Evolutionary conservation across 805 yeast genomes (phyloP).

Genomic region (Vanderwaltozyma yarrowii): DNA sequence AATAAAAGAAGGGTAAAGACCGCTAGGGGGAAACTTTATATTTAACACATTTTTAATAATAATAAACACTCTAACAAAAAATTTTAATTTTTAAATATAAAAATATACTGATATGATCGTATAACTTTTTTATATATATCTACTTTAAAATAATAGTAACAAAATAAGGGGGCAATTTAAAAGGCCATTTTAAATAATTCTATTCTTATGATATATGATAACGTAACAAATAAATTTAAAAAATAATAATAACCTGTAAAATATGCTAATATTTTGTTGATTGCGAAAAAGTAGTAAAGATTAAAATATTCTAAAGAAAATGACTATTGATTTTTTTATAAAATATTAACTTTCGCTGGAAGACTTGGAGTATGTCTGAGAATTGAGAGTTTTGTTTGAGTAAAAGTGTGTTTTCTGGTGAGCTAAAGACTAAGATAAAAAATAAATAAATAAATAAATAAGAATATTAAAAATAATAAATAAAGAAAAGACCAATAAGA

Average conservation of each 20-base stretch:
- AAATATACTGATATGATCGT: no score
- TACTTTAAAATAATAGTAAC: not conserved
- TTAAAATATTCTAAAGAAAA: not conserved
- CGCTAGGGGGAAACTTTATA: not conserved
- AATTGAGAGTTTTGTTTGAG: not conserved
- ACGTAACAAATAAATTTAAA: not conserved
- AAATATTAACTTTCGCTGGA: not conserved
- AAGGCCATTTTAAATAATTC: conserved; percentile 14
- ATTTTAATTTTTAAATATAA: no score
- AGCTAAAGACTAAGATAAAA: not conserved
- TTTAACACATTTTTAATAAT: conserved; percentile 2
- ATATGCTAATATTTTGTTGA: conserved; percentile 8
- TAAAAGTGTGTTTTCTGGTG: not conserved
- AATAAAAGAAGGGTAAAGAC: not conserved
- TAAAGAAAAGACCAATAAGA: no score
- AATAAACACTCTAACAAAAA: not conserved
- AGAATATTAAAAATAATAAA: no score
- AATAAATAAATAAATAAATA: no score
- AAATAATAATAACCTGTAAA: conserved; percentile 2
- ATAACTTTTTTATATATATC: not conserved
- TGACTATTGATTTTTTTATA: not conserved
- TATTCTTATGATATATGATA: conserved; percentile 2
- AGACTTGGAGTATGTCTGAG: not conserved
- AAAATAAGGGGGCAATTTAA: conserved; percentile 11
- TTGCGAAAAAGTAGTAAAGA: conserved; percentile 10